Evolutionary conservation across 805 yeast genomes (phyloP), one percentile per base, ranked within the genome.

Genomic region (Yarrowia yakushimensis): DNA sequence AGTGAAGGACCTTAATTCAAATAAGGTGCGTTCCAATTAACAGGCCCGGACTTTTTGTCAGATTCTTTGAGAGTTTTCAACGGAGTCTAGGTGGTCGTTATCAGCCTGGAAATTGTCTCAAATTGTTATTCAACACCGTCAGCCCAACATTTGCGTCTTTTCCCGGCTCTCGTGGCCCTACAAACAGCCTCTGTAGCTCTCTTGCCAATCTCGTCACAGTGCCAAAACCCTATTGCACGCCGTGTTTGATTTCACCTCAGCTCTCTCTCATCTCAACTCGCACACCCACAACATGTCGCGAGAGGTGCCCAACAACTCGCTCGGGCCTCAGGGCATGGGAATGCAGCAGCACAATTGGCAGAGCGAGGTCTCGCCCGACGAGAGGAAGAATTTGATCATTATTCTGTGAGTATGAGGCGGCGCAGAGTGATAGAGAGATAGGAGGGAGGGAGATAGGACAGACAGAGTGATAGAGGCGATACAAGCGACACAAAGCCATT

Each of bases 341-440:
- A 55, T 55, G 61, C 61, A 39, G 46, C 63, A 50, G 54, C 63
- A 42, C 18, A 30, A 31, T 23, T 64, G 66, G 66, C 66, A 64
- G 23, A 59, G 36, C 15, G 66, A 64, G 46, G 52, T 70, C 31
- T 57, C 71, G 27, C 39, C 65, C 42, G 70, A 69, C 9, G 72
- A 70, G 63, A 64, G 72, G 20, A 67, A 66, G 43, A 63, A 60
- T 52, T 45, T 69, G 36, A 66, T 69, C 7, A 55, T 67, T 23
- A 63, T 66, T 27, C 63, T 69, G 71, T 69, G 65, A 65, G 71
- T 15, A 11, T 2, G 27, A 43, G n/a, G n/a, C n/a, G n/a, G n/a
- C n/a, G n/a, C 18, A 7, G 37, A 34, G 20, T 9, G 41, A n/a
- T 5, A n/a, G 20, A n/a, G 9, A 15, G n/a, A 18, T 18, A 6